phyloP scores from a whole-genome alignment of 78 protist genomes.

The Acrasis kona region DNA sequence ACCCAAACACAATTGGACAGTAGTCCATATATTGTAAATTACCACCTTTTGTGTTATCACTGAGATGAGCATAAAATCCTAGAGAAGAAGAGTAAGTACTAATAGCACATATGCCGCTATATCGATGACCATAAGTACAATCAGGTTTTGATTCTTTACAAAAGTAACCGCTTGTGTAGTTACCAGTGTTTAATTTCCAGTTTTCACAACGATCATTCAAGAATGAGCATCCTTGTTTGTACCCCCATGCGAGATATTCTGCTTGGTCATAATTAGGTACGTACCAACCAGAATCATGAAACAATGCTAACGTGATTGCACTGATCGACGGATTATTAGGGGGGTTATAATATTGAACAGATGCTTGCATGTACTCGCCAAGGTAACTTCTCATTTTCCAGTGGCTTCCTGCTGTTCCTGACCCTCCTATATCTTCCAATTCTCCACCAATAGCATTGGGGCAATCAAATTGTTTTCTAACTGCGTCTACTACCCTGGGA shows the following conservation, averaged over 20 bases:
- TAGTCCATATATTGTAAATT: background rate
- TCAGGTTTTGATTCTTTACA: background rate
- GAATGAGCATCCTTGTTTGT: conserved; percentile 1
- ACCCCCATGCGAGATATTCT: background rate
- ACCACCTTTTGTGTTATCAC: background rate
- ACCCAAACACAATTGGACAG: background rate
- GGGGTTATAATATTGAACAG: background rate
- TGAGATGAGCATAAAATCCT: background rate
- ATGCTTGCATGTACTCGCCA: conserved; percentile 37
- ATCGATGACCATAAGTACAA: background rate
- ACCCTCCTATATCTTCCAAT: conserved; percentile 40
- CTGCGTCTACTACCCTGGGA: conserved; percentile 19
- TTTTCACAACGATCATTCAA: background rate
- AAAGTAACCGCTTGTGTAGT: background rate
- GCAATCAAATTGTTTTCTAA: conserved; percentile 23
- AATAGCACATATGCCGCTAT: background rate
- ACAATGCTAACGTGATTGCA: background rate
- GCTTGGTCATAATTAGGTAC: background rate
- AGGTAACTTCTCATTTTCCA: conserved; percentile 45
- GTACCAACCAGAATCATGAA: conserved; percentile 19
- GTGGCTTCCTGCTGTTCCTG: conserved; percentile 49
- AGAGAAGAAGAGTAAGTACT: background rate
- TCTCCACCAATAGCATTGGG: conserved; percentile 11
- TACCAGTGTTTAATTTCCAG: background rate
- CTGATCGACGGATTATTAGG: no score